Conservation (phyloP, 768 basidiomycete species). For the Suillus fuscotomentosus region DNA sequence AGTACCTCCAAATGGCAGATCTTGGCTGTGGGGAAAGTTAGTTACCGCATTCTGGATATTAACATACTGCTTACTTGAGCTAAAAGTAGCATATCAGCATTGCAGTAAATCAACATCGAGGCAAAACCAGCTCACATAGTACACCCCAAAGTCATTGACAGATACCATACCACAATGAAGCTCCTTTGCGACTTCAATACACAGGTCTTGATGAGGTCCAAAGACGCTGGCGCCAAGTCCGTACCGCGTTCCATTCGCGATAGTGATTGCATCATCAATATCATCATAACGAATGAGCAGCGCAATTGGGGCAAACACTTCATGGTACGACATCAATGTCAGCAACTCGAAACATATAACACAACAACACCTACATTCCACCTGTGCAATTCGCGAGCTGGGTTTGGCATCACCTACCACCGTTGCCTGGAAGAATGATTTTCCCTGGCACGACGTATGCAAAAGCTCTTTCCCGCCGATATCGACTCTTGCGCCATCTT, state of each 20-base stretch:
- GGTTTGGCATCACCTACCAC: conserved; percentile 76
- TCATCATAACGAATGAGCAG: conserved; percentile 82
- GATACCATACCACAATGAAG: conserved; percentile 97
- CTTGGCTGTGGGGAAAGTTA: conserved; percentile 53
- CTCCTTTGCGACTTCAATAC: conserved; percentile 73
- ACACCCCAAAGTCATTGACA: conserved; percentile 91
- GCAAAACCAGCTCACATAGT: conserved; percentile 57
- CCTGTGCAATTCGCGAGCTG: conserved; percentile 72
- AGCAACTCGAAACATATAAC: neutral
- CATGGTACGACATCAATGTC: conserved; percentile 10
- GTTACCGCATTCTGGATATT: conserved; percentile 12
- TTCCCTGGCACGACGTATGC: conserved; percentile 69
- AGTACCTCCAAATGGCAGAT: conserved; percentile 91
- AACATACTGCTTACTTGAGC: conserved; percentile 57
- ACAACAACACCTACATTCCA: conserved; percentile 60
- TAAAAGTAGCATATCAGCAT: conserved; percentile 26
- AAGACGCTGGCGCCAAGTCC: conserved; percentile 95
- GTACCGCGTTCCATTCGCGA: conserved; percentile 86
- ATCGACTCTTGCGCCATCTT: conserved; percentile 61
- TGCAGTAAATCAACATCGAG: neutral
- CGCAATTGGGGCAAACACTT: conserved; percentile 93
- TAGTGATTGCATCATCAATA: conserved; percentile 80
- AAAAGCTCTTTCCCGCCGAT: conserved; percentile 64
- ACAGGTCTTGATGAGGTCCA: conserved; percentile 78
- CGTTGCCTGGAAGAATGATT: conserved; percentile 85